Evolutionary conservation across 345 rosid genomes (phyloP), one percentile per base, ranked within the genome.

Genomic region (Citrus cavaleriei): DNA sequence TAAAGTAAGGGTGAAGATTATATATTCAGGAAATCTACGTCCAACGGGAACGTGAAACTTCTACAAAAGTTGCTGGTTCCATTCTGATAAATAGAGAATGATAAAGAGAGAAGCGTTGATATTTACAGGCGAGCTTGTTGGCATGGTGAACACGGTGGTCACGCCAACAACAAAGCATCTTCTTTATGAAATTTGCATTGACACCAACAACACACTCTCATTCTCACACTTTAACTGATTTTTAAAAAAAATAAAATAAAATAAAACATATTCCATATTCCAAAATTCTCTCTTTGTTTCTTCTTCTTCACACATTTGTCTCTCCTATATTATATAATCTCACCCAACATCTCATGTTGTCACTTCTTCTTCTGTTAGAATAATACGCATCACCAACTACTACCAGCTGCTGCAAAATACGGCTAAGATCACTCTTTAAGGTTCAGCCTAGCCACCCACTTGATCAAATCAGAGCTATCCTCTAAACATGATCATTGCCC

Each of bases 351-450:
- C 7, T 16, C 57, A 18, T 51, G 51, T 10, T 42, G 16, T 12
- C 3, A 12, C 51, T 42, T 42, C 4, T 42, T 42, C 46, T 42
- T 2, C 0, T 10, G 51, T 42, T 42, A 42, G 51, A 42, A 42
- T 2, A 42, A 10, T 12, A 42, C 51, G 51, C 40, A 37, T 42
- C 62, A 2, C 10, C 49, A 37, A 7, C 65, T 30, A 27, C 72
- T 51, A 2, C 4, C 46, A 51, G 21, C 59, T 32, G 30, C 64
- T 68, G 30, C 19, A 87, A 94, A 90, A 95, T 37, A 79, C 86
- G 81, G 83, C 6, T 79, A 76, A 71, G 93, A 86, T 85, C 85
- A 81, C 54, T 86, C 83, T 5, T 49, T 46, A 25, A 51, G 73
- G 80, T 81, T 88, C 77, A 58, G 10, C 62, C n/a, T n/a, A 7